These are phyloP conservation scores for Fusarium mangiferae DNA, from an alignment of 2,329 filamentous ascomycete genomes.

Conservation along the genomic window DNA sequence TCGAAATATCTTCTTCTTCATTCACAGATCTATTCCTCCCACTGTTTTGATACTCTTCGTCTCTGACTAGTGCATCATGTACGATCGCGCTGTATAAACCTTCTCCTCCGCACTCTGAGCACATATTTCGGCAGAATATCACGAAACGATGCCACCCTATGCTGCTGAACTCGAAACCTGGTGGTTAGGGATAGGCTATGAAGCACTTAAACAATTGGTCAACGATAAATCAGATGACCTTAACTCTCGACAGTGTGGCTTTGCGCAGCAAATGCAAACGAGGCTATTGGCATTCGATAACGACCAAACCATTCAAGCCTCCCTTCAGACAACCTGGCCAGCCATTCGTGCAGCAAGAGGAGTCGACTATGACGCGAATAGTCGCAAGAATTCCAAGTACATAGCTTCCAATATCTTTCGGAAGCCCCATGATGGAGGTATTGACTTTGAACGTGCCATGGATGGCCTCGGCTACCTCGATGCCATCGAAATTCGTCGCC, in stretches of 20 bases:
- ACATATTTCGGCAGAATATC: neutral
- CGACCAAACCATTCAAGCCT: slow-evolving; percentile 28
- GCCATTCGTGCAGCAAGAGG: slow-evolving; percentile 22
- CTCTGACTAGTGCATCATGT: neutral
- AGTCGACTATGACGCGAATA: slow-evolving; percentile 41
- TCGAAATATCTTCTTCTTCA: neutral
- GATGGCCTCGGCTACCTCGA: slow-evolving; percentile 48
- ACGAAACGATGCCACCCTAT: slow-evolving; percentile 45
- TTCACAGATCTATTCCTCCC: neutral
- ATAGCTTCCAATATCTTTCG: slow-evolving; percentile 44
- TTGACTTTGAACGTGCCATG: slow-evolving; percentile 42
- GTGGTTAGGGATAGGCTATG: slow-evolving; percentile 47
- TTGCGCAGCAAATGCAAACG: slow-evolving; percentile 46
- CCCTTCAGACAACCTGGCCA: slow-evolving; percentile 35
- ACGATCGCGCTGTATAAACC: neutral
- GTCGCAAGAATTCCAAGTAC: slow-evolving; percentile 43
- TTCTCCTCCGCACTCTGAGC: neutral
- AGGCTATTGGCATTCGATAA: slow-evolving; percentile 49
- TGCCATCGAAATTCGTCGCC: slow-evolving; percentile 48
- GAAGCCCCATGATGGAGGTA: slow-evolving; percentile 41
- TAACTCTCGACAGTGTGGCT: slow-evolving; percentile 46
- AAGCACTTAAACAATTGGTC: slow-evolving; percentile 43
- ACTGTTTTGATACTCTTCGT: neutral
- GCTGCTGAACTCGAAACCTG: slow-evolving; percentile 48
- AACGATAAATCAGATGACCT: slow-evolving; percentile 24